Base-by-base conservation (phyloP, 768 basidiomycete genomes). In the Saitozyma sp. region DNA sequence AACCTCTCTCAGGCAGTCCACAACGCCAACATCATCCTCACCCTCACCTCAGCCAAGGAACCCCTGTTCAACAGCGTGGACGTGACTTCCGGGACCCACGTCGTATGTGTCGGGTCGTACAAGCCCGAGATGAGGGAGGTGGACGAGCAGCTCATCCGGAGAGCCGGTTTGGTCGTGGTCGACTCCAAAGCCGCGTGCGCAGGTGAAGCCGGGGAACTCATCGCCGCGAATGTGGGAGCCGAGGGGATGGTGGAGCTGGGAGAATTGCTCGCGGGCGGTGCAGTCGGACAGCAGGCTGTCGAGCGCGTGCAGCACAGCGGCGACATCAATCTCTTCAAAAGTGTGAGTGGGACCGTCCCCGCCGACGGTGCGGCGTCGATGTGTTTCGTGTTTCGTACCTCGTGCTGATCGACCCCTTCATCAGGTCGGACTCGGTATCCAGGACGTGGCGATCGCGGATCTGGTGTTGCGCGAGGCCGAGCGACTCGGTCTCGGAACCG, bases 171-270 rank as follows among this genome's bases (percentile, higher is more conserved):
- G 19, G 78, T 92, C 16, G 80, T 91, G 0, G 91, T 93, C 0
- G 92, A 95, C 76, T 91, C 89, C 0, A 78, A 82, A 50, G 81
- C 83, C 2, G 90, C 88, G 2, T 92, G 90, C 70, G 64, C 82
- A n/a, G 74, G 80, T 0, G 92, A 94, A 75, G 90, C 91, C 0
- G 92, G 92, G 0, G 92, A 95, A 69, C 81, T 94, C 45, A 89
- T 92, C 56, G 80, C 82, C 42, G 84, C 88, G 5, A 58, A 66
- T 10, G 9, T 73, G n/a, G 19, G n/a, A 0, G 74, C 75, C 0
- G 79, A 75, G 2, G 79, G 83, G 29, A 66, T 90, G 64, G 77
- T 85, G 6, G 92, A 92, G 75, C 82, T 94, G 0, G 91, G 91
- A 6, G 84, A 89, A 64, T 73, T 89, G 14, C 79, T 88, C 53